Evolutionary conservation across 192 early-diverging fungal species (phyloP), one percentile per base, ranked within the genome.

Genomic region (Podila epicladia): DNA sequence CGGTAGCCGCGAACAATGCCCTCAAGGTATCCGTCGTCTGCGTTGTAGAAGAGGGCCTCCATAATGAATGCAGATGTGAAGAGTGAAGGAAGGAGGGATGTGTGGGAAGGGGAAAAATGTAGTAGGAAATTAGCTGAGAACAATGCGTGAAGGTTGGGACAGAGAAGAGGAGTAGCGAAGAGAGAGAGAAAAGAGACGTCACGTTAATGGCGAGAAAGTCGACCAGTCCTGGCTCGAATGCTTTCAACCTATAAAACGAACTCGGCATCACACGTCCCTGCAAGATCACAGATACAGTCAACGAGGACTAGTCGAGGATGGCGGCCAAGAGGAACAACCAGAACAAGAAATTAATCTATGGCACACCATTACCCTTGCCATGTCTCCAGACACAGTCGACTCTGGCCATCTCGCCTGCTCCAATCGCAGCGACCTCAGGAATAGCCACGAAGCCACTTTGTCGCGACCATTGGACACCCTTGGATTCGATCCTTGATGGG

Each of bases 1-100:
- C 94, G 93, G 90, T 94, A 98, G 20, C 98, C 98, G 66, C 98
- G 93, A 59, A 98, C 91, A 62, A 99, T 93, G 38, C 91, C 98
- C 84, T 99, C 97, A 26, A 98, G 86, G 82, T 92, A 99, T 29
- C 98, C 97, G 50, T 93, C 86, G 75, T 96, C 94, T 22, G 90
- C 88, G 87, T 99, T 99, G 85, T 94, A 99, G 59, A 71, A 82
- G 13, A 89, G 71, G 17, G 75, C 84, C 58, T 86, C 78, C 87
- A 88, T 87, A 20, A 2, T 45, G 6, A 37, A 20, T 64, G 62
- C 17, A 3, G 20, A 20, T 24, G 26, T 53, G 37, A 48, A 17
- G 31, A 53, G 51, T 28, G 61, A 22, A 67, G 24, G 55, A 41
- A 8, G 19, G 35, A 67, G 32, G 11, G 24, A 17, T 2, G 26